Evolutionary conservation across 208 protist genomes (phyloP), one percentile per base, ranked within the genome.

Genomic region (Acanthamoeba triangularis): DNA sequence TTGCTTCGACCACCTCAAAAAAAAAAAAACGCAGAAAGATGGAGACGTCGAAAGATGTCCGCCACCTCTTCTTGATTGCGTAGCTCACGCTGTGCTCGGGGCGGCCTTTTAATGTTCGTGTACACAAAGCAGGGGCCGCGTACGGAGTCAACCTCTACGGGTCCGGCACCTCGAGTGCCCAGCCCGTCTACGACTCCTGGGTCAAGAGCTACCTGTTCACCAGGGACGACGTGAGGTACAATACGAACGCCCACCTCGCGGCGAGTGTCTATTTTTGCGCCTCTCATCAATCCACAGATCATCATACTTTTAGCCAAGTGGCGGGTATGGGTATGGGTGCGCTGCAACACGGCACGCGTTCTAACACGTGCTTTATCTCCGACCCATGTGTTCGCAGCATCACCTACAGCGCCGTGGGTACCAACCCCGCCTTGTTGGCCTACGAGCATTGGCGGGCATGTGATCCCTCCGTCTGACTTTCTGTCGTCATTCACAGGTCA

Each of bases 181-280:
- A 52, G 25, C 78, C 78, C 16, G 47, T 87, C 25, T 87, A 35
- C 44, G 28, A 49, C 3, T 18, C 44, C 20, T 87, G 78, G 78
- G 44, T 87, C 44, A 56, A 59, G 47, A 37, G n/a, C n/a, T 87
- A 87, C 78, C 16, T 25, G 7, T 87, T 61, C 47, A 28, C 20
- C 16, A 28, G 78, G 13, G 78, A 87, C 44, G 78, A 87, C 25
- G 78, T 87, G 25, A 87, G 49, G 78, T 87, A 87, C 2, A 35
- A 13, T 25, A 10, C 65, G 28, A 74, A 18, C 11, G 14, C n/a
- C 10, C 30, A 13, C 33, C 35, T 23, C 30, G 41, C 44, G 10
- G 44, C 37, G 2, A 8, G 1, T 44, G 0, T 80, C 25, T 25
- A 14, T 30, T 47, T 25, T 78, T 78, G 30, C 6, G 28, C 23